Evolutionary conservation across 495 filamentous ascomycete genomes (phyloP).

Genomic region (Melanomma pulvis-pyrius): DNA sequence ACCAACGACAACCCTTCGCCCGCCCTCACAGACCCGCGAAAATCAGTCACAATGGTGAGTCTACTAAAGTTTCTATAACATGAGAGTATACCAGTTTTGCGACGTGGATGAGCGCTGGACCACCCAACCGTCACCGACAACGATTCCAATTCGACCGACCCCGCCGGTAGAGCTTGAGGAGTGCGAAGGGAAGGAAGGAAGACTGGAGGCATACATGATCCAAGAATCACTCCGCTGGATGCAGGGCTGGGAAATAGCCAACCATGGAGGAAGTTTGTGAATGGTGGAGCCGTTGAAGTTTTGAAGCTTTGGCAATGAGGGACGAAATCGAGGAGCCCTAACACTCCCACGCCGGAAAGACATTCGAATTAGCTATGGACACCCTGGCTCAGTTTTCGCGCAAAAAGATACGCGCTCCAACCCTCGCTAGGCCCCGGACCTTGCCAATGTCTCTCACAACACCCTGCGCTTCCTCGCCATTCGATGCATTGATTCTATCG

Average conservation of each 20-base stretch:
- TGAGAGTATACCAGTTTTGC: constrained; percentile 2
- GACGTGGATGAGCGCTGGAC: constrained; percentile 9
- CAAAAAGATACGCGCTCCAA: background rate
- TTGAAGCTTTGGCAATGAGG: background rate
- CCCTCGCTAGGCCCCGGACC: background rate
- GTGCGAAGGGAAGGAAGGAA: background rate
- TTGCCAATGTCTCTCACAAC: background rate
- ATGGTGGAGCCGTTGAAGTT: background rate
- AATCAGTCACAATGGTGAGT: constrained; percentile 66
- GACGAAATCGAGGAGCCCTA: background rate
- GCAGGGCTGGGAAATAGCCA: background rate
- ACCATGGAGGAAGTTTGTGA: background rate
- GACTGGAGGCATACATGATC: background rate
- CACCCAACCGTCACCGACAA: background rate
- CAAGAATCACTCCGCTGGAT: background rate
- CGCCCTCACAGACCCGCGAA: constrained; percentile 42
- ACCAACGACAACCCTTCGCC: constrained; percentile 30
- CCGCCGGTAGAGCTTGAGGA: background rate
- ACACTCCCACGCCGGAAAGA: background rate
- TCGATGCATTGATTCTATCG: background rate
- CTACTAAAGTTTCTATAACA: background rate
- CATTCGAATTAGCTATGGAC: background rate
- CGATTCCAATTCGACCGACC: background rate
- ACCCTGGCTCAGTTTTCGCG: background rate
- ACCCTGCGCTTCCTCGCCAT: too few species aligned